Conservation (phyloP, 2,329 filamentous ascomycete species). For the Trichoderma aggressivum region DNA sequence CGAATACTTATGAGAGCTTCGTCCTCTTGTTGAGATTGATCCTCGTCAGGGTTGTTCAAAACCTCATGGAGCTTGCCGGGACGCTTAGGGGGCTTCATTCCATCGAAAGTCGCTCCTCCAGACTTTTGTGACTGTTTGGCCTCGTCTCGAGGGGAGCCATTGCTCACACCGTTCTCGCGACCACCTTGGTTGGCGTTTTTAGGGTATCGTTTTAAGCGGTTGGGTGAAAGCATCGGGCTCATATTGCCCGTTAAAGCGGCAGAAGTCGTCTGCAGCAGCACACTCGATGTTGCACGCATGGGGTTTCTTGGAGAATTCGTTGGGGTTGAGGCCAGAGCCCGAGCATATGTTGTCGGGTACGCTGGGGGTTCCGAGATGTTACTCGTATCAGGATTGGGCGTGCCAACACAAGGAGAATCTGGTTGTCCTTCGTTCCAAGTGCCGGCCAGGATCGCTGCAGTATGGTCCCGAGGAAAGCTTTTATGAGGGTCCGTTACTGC, state of each 20-base stretch:
- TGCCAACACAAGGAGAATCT: conserved; percentile 48
- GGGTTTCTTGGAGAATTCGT: neutral
- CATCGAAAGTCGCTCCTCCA: neutral
- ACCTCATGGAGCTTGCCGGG: neutral
- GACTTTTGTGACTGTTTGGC: neutral
- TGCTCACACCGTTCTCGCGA: neutral
- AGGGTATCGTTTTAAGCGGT: neutral
- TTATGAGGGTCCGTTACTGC: conserved; percentile 27
- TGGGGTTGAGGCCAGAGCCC: neutral
- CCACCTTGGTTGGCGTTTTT: neutral
- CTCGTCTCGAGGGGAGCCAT: conserved; percentile 6
- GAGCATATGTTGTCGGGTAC: conserved; percentile 10
- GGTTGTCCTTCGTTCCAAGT: conserved; percentile 64
- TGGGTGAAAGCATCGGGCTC: neutral
- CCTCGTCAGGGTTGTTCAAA: conserved; percentile 14
- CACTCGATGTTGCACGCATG: neutral
- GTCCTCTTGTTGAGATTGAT: neutral
- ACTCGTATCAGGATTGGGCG: conserved; percentile 25
- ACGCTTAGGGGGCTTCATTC: neutral
- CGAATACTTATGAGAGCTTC: conserved; percentile 24
- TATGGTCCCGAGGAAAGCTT: conserved; percentile 43
- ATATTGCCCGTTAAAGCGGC: neutral
- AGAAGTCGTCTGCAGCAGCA: neutral
- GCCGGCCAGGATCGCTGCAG: conserved; percentile 52
- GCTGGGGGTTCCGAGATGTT: conserved; percentile 21